Conservation (phyloP, 164 flowering plant species). For the Aristolochia contorta region DNA sequence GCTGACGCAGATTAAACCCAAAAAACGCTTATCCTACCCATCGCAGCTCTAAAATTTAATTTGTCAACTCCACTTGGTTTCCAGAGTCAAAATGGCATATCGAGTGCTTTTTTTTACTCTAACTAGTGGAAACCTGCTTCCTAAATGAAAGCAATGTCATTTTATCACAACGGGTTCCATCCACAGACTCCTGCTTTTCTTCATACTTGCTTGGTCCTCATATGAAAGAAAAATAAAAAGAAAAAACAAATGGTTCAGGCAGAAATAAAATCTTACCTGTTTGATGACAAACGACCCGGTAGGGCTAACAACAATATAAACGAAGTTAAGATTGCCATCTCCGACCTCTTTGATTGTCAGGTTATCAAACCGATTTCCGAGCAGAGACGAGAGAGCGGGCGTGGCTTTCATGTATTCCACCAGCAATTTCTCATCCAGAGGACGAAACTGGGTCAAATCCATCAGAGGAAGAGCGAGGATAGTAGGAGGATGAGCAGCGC, state of each 20-base stretch:
- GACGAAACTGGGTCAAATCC: slow-evolving; percentile 46
- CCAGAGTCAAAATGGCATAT: no score
- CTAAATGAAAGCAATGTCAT: no score
- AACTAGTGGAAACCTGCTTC: no score
- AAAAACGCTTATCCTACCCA: no score
- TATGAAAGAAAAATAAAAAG: neutral
- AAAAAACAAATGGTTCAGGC: neutral
- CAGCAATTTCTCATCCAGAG: slow-evolving; percentile 61
- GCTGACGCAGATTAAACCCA: no score
- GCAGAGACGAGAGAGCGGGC: slow-evolving; percentile 44
- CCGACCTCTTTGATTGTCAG: slow-evolving; percentile 79
- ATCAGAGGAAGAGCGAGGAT: slow-evolving; percentile 7
- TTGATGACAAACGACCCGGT: slow-evolving; percentile 50
- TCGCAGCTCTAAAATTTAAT: no score
- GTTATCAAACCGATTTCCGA: slow-evolving; percentile 42
- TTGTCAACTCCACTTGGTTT: no score
- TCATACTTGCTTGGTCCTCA: no score
- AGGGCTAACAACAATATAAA: slow-evolving; percentile 37
- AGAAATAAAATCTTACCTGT: slow-evolving; percentile 27
- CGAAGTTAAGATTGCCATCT: slow-evolving; percentile 79
- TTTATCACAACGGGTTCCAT: no score
- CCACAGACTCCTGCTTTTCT: no score
- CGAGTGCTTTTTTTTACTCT: no score
- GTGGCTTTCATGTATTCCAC: slow-evolving; percentile 63
- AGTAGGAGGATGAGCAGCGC: neutral